A percentile compares a stretch with the other conserved stretches of the same genome.
These are phyloP conservation scores for Starmera stellimalicola DNA, from an alignment of 1,139 yeast genomes.

Conservation along the genomic window DNA sequence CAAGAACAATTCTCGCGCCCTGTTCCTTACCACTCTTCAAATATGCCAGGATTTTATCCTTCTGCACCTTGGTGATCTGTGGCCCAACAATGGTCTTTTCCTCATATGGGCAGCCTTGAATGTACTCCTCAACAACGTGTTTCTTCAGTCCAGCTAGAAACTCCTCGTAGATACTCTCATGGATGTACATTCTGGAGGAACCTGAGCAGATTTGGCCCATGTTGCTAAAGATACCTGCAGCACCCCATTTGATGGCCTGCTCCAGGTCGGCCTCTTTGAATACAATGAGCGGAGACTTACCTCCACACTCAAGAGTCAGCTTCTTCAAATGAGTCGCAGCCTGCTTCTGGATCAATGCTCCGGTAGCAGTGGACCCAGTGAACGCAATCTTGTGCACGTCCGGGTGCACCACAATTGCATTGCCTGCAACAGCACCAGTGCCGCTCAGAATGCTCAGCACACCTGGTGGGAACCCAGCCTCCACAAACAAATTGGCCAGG, in stretches of 20 bases:
- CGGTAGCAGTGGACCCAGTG: constrained; percentile 55
- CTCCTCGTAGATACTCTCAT: constrained; percentile 57
- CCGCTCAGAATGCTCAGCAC: constrained; percentile 57
- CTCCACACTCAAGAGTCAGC: constrained; percentile 87
- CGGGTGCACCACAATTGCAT: constrained; percentile 46
- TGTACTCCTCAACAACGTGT: constrained; percentile 34
- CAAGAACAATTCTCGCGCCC: constrained; percentile 60
- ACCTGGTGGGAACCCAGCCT: constrained; percentile 69
- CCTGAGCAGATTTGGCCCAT: constrained; percentile 91
- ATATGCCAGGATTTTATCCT: constrained; percentile 56
- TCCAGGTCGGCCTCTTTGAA: constrained; percentile 72
- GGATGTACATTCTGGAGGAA: constrained; percentile 74
- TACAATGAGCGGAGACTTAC: constrained; percentile 69
- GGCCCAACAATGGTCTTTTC: constrained; percentile 63
- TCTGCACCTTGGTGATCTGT: constrained; percentile 62
- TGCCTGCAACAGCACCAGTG: constrained; percentile 45
- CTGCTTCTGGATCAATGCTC: constrained; percentile 45
- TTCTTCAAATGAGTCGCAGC: constrained; percentile 62
- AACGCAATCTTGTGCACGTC: constrained; percentile 59
- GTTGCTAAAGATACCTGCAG: constrained; percentile 74
- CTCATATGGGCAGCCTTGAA: constrained; percentile 51
- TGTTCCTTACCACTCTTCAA: constrained; percentile 58
- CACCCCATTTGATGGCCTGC: constrained; percentile 79
- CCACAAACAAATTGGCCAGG: constrained; percentile 42
- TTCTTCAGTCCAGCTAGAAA: constrained; percentile 38